Percentiles rank a stretch among this genome's conserved stretches.
These are phyloP conservation scores for Exophiala sp. DNA, from an alignment of 2,329 filamentous ascomycete genomes.

Conservation along the genomic window DNA sequence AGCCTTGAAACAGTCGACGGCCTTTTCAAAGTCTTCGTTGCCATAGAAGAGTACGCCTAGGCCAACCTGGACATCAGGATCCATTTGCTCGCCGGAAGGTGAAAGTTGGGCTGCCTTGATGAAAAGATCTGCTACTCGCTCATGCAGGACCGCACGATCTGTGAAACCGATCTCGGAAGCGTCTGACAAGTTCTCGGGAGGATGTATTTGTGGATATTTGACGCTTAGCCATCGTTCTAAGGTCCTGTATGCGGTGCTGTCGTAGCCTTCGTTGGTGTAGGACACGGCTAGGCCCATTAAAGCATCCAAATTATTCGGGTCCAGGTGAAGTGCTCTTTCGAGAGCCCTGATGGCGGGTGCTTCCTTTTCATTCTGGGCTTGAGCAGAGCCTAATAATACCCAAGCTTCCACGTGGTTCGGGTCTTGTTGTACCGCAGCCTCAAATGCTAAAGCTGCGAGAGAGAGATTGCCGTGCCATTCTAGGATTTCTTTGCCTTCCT, in stretches of 20 bases:
- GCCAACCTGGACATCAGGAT: slow-evolving; percentile 96
- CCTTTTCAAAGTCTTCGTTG: slow-evolving; percentile 96
- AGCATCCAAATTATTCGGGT: slow-evolving; percentile 80
- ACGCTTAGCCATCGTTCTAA: slow-evolving; percentile 95
- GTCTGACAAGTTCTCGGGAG: slow-evolving; percentile 64
- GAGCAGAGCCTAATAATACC: slow-evolving; percentile 85
- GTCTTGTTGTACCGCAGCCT: slow-evolving; percentile 89
- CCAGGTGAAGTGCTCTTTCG: slow-evolving; percentile 83
- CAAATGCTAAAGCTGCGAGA: slow-evolving; percentile 87
- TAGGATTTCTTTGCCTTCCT: slow-evolving; percentile 91
- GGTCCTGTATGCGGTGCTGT: slow-evolving; percentile 92
- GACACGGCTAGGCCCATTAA: slow-evolving; percentile 95
- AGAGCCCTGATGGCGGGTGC: slow-evolving; percentile 90
- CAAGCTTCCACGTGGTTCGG: slow-evolving; percentile 85
- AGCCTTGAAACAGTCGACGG: slow-evolving; percentile 94
- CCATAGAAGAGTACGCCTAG: slow-evolving; percentile 97
- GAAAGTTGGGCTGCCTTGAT: slow-evolving; percentile 89
- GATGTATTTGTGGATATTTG: slow-evolving; percentile 82
- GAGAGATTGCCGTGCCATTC: slow-evolving; percentile 90
- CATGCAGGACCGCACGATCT: slow-evolving; percentile 82
- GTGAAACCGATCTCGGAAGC: slow-evolving; percentile 89
- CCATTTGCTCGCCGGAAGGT: slow-evolving; percentile 90
- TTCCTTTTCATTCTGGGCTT: slow-evolving; percentile 99
- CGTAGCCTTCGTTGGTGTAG: slow-evolving; percentile 98
- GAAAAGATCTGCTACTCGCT: slow-evolving; percentile 85